phyloP scores from a whole-genome alignment of 345 rosid species.

The Dovyalis caffra region DNA sequence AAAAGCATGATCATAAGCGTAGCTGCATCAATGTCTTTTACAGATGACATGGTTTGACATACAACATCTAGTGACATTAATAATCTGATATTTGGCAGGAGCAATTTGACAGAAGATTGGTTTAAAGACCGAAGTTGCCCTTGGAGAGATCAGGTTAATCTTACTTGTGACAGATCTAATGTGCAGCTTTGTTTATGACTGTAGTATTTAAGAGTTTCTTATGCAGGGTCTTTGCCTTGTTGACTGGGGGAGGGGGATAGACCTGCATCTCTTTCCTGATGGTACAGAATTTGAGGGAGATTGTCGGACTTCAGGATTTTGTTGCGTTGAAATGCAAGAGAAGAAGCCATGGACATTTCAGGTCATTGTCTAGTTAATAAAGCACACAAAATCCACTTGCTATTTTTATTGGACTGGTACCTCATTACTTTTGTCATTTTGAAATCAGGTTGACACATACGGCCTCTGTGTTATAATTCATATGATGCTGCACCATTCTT shows the following conservation, averaged over 20 bases:
- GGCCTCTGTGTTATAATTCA: conserved; percentile 83
- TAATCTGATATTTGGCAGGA: conserved; percentile 38
- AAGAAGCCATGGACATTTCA: conserved; percentile 89
- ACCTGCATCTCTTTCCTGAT: conserved; percentile 72
- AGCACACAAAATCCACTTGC: conserved; percentile 8
- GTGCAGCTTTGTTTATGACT: conserved; percentile 3
- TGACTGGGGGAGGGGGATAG: conserved; percentile 97
- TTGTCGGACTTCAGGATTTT: conserved; percentile 89
- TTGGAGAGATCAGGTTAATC: conserved; percentile 71
- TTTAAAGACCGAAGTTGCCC: conserved; percentile 57
- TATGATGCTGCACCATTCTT: conserved; percentile 77
- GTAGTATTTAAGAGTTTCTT: conserved; percentile 11
- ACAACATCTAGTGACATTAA: conserved; percentile 1
- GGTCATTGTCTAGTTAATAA: conserved; percentile 46
- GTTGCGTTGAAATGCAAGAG: conserved; percentile 88
- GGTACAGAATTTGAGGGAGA: conserved; percentile 59
- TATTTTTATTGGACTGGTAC: conserved; percentile 7
- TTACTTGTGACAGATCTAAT: conserved; percentile 1
- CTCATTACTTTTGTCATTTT: background rate
- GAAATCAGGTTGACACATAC: conserved; percentile 69
- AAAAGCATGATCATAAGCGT: background rate
- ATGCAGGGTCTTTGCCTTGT: conserved; percentile 91
- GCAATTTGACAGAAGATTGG: conserved; percentile 54
- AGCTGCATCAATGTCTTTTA: background rate
- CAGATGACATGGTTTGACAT: background rate